Evolutionary conservation across 768 basidiomycete genomes (phyloP).

Genomic region (Trametes elegans): DNA sequence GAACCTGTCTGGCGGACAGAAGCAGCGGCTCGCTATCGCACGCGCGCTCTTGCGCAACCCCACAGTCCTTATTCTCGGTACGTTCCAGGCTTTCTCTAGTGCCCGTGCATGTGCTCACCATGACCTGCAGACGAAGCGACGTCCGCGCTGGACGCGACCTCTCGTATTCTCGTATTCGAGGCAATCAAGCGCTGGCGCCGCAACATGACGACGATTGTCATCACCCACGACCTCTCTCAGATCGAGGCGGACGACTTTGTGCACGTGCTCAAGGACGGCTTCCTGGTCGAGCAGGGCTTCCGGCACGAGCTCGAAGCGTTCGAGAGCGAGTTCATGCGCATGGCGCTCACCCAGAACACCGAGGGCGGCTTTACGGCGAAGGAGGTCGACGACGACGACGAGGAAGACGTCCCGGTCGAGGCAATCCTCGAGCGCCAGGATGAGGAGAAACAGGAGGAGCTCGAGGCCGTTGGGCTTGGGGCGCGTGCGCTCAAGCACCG

Average conservation of each 20-base stretch:
- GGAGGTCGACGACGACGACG: constrained; percentile 23
- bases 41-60: constrained; percentile 84
- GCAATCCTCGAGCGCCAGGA: constrained; percentile 46
- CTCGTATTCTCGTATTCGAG: constrained; percentile 81
- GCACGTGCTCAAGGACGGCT: constrained; percentile 83
- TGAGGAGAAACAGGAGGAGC: constrained; percentile 34
- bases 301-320: constrained; percentile 69
- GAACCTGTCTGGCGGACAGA: constrained; percentile 87
- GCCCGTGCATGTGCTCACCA: neutral
- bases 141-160: constrained; percentile 81
- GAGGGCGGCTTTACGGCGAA: constrained; percentile 51
- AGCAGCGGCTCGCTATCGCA: constrained; percentile 87
- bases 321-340: constrained; percentile 66
- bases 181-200: constrained; percentile 66
- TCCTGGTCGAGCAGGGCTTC: constrained; percentile 85
- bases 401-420: constrained; percentile 42
- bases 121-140: constrained; percentile 68
- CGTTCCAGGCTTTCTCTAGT: constrained; percentile 28
- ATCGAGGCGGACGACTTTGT: constrained; percentile 79
- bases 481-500: constrained; percentile 37
- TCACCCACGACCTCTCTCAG: constrained; percentile 93
- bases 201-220: constrained; percentile 87
- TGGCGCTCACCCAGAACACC: constrained; percentile 57
- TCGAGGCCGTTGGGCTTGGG: constrained; percentile 27
- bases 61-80: constrained; percentile 86